Evolutionary conservation across 768 basidiomycete genomes (phyloP).

Genomic region (Amanita jacksonii): DNA sequence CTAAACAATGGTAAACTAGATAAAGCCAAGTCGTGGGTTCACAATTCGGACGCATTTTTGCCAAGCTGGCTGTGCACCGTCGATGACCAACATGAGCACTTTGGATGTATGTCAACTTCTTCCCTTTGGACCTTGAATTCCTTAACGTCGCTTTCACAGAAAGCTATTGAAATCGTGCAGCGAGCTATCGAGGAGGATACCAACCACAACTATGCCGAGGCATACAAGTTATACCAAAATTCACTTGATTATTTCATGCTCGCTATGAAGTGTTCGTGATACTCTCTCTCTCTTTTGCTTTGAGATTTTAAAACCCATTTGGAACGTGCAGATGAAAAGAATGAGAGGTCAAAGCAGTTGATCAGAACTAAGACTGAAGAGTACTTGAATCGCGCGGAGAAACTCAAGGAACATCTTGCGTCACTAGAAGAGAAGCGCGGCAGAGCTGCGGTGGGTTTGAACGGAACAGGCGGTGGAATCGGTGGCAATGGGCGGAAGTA

Average conservation of each 20-base stretch:
- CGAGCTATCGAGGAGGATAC: conserved; percentile 88
- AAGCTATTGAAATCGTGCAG: conserved; percentile 85
- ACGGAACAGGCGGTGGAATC: conserved; percentile 32
- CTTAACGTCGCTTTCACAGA: conserved; percentile 16
- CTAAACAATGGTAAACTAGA: conserved; percentile 9
- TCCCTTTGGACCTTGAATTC: too few relatives aligned
- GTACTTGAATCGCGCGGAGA: conserved; percentile 88
- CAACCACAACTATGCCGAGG: conserved; percentile 89
- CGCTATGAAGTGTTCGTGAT: conserved; percentile 74
- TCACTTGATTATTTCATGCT: conserved; percentile 98
- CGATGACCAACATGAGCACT: conserved; percentile 35
- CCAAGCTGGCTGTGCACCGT: conserved; percentile 1
- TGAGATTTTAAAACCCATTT: conserved; percentile 3
- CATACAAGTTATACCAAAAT: conserved; percentile 93
- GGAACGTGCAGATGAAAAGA: conserved; percentile 80
- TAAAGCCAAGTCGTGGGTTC: too few relatives aligned
- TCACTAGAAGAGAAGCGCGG: conserved; percentile 53
- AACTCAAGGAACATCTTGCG: conserved; percentile 74
- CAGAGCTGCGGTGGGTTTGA: conserved; percentile 38
- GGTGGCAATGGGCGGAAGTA: conserved; percentile 39
- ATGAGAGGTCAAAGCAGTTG: conserved; percentile 80
- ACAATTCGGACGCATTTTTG: too few relatives aligned
- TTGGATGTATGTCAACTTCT: conserved; percentile 32
- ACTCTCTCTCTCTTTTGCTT: neutral
- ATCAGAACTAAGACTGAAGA: conserved; percentile 86